Percentiles rank a stretch among this genome's conserved stretches.
phyloP scores from a whole-genome alignment of 257 asterid genomes.

The Lavandula angustifolia region DNA sequence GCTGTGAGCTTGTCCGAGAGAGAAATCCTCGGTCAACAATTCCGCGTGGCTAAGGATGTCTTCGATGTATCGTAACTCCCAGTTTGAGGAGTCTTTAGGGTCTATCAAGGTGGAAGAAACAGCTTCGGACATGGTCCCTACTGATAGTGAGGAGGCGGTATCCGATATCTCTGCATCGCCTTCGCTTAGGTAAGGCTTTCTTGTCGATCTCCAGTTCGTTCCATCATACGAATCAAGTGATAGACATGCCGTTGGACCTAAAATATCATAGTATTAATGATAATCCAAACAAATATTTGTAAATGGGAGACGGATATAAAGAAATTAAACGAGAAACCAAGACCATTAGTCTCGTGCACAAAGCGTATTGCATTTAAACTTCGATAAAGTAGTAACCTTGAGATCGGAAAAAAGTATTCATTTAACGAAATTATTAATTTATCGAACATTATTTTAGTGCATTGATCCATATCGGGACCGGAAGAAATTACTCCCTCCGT shows the following conservation, averaged over 20 bases:
- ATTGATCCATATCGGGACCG: too few relatives aligned
- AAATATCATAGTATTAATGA: constrained; percentile 30
- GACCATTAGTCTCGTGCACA: neutral
- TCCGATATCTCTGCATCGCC: constrained; percentile 67
- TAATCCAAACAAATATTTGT: neutral
- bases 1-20: constrained; percentile 59
- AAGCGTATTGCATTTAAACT: too few relatives aligned
- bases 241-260: constrained; percentile 47
- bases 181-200: constrained; percentile 42
- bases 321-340: neutral
- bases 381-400: too few relatives aligned
- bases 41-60: constrained; percentile 50
- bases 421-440: too few relatives aligned
- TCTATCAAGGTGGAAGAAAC: constrained; percentile 39
- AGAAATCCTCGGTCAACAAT: constrained; percentile 55
- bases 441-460: too few relatives aligned
- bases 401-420: too few relatives aligned
- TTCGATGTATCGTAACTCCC: constrained; percentile 65
- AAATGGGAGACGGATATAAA: neutral
- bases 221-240: constrained; percentile 53
- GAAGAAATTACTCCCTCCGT: too few relatives aligned
- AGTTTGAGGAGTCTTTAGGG: constrained; percentile 47
- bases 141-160: constrained; percentile 71
- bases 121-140: constrained; percentile 45
- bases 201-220: constrained; percentile 47